These are phyloP conservation scores for Beauveria bassiana DNA, from an alignment of 2,329 filamentous ascomycete genomes.

Conservation along the genomic window DNA sequence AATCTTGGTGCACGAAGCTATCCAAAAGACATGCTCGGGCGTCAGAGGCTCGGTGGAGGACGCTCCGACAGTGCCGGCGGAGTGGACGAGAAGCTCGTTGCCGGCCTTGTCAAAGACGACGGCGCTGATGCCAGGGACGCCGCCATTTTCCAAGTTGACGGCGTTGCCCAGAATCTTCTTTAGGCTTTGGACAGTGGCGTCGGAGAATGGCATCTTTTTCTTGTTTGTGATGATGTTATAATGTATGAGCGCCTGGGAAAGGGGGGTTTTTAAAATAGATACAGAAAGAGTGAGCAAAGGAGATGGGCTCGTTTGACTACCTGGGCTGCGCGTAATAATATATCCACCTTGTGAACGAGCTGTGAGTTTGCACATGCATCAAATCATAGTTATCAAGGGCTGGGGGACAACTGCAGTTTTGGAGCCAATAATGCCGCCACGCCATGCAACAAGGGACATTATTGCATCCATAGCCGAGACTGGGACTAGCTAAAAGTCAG, in stretches of 20 bases:
- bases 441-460: neutral
- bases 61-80: conserved; percentile 39
- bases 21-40: conserved; percentile 52
- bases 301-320: neutral
- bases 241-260: conserved; percentile 23
- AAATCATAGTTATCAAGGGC: neutral
- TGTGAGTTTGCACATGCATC: neutral
- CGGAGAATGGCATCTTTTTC: neutral
- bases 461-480: neutral
- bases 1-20: conserved; percentile 52
- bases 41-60: conserved; percentile 43
- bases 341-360: neutral
- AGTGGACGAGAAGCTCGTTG: conserved; percentile 33
- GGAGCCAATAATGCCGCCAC: neutral
- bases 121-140: conserved; percentile 5
- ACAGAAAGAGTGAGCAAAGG: conserved; percentile 9
- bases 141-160: neutral
- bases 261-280: too few relatives aligned
- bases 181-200: neutral
- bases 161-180: neutral
- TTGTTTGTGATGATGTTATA: neutral
- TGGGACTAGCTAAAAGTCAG: too few relatives aligned
- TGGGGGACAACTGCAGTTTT: neutral
- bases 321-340: neutral
- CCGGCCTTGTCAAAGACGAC: conserved; percentile 8